phyloP scores from a whole-genome alignment of 2,329 filamentous ascomycete species.

The Aspergillus tubingensis region DNA sequence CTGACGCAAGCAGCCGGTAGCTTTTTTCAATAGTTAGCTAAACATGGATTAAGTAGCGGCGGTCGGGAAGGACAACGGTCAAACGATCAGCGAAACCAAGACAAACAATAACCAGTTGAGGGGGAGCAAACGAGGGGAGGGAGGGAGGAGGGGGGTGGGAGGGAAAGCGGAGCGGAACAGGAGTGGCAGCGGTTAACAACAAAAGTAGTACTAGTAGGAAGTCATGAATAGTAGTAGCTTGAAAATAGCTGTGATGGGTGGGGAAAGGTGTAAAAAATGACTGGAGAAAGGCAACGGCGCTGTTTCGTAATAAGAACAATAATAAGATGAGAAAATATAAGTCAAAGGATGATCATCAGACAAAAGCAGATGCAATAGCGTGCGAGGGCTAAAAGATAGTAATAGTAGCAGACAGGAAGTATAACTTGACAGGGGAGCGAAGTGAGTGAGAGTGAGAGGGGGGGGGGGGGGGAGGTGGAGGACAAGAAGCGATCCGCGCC shows the following conservation, averaged over 20 bases:
- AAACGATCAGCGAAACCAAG: conserved; percentile 10
- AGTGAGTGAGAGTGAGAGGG: neutral
- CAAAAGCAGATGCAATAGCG: conserved; percentile 2
- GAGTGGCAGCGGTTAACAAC: neutral
- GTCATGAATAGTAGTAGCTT: conserved; percentile 11
- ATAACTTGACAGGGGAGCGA: conserved; percentile 4
- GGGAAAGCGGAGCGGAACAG: conserved; percentile 2
- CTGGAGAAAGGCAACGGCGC: conserved; percentile 3
- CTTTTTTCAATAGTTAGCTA: conserved; percentile 12
- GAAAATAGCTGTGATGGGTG: conserved; percentile 3
- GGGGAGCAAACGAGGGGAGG: conserved; percentile 6
- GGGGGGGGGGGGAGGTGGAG: neutral
- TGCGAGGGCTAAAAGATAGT: neutral
- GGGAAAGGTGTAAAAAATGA: conserved; percentile 1
- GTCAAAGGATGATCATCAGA: conserved; percentile 8
- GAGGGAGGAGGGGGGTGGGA: conserved; percentile 1
- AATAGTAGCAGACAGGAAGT: conserved; percentile 2
- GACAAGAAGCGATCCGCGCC: conserved; percentile 8
- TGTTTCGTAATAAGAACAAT: neutral
- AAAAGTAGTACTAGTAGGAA: conserved; percentile 10
- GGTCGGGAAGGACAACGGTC: conserved; percentile 11
- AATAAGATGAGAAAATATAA: conserved; percentile 6
- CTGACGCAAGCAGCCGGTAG: conserved; percentile 6
- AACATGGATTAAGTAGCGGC: neutral
- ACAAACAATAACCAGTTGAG: neutral